Conservation (phyloP, 441 rosid species). For the Erodium chrysanthum region DNA sequence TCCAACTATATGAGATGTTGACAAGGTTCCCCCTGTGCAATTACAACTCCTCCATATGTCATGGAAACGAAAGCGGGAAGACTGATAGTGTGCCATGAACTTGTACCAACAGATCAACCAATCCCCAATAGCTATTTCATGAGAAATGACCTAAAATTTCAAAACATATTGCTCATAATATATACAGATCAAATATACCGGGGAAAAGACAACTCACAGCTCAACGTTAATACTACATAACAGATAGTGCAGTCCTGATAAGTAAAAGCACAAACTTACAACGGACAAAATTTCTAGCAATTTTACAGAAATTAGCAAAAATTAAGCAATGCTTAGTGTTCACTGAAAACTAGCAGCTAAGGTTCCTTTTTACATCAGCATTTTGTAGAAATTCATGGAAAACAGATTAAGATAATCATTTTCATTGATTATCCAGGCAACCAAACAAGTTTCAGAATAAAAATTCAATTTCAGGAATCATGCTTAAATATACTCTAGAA, state of each 20-base stretch:
- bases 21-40: conserved; percentile 23
- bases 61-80: conserved; percentile 26
- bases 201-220: neutral
- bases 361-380: neutral
- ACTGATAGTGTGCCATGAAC: conserved; percentile 34
- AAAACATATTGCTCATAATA: neutral
- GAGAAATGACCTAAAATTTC: conserved; percentile 16
- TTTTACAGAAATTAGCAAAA: neutral
- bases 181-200: neutral
- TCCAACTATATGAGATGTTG: conserved; percentile 16
- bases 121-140: conserved; percentile 10
- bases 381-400: neutral
- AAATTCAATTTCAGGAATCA: neutral
- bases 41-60: conserved; percentile 32
- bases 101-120: conserved; percentile 18
- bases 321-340: neutral
- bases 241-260: neutral
- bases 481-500: neutral
- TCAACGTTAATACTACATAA: neutral
- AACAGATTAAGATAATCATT: neutral
- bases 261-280: neutral
- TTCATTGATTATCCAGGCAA: conserved; percentile 1
- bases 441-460: neutral
- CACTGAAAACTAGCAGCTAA: neutral
- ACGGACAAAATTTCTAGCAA: neutral